Percentiles rank a stretch among this genome's conserved stretches.
Evolutionary conservation across 176 grass and related monocot species (phyloP).

Genomic region (Eragrostis nindensis): DNA sequence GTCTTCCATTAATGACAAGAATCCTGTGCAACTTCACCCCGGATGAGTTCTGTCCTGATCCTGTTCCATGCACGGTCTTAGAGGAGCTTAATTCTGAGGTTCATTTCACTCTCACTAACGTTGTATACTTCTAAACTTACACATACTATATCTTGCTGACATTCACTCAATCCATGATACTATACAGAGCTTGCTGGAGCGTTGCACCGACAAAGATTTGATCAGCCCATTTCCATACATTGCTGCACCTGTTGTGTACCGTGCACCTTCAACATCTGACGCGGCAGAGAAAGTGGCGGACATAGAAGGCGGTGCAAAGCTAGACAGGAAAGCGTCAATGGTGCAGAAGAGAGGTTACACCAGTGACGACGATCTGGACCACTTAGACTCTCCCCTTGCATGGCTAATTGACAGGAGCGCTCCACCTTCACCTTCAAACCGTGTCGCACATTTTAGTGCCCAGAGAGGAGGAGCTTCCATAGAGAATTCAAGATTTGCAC

Average conservation of each 20-base stretch:
- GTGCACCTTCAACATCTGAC: conserved; percentile 36
- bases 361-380: conserved; percentile 78
- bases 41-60: conserved; percentile 88
- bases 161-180: neutral
- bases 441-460: conserved; percentile 2
- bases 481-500: conserved; percentile 60
- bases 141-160: neutral
- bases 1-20: conserved; percentile 74
- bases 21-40: conserved; percentile 91
- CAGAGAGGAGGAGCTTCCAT: conserved; percentile 42
- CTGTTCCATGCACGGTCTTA: conserved; percentile 77
- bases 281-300: conserved; percentile 62
- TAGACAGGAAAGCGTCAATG: conserved; percentile 65
- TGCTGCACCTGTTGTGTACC: conserved; percentile 57
- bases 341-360: conserved; percentile 77
- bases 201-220: conserved; percentile 24
- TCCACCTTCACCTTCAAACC: conserved; percentile 43
- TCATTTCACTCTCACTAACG: neutral
- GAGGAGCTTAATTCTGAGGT: conserved; percentile 98
- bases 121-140: neutral
- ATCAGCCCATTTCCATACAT: conserved; percentile 56
- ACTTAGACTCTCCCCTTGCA: conserved; percentile 64
- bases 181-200: conserved; percentile 71
- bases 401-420: conserved; percentile 57
- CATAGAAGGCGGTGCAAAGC: conserved; percentile 28